A percentile compares a stretch with the other conserved stretches of the same genome.
These are phyloP conservation scores for Chenopodium formosanum DNA, from an alignment of 148 eudicot genomes.

Conservation along the genomic window DNA sequence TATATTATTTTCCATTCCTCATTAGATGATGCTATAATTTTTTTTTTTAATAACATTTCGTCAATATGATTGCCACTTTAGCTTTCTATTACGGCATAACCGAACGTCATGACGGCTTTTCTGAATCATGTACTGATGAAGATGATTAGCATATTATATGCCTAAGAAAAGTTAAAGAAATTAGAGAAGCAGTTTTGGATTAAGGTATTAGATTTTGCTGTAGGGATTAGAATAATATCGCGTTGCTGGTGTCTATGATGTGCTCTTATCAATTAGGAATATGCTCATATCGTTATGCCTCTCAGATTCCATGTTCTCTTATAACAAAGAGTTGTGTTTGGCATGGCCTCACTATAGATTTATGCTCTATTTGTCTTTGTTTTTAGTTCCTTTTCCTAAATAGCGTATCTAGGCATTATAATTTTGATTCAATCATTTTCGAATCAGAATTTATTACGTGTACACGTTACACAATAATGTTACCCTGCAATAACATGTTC, in stretches of 20 bases:
- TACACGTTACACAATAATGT: no score
- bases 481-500: not conserved
- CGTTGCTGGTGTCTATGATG: not conserved
- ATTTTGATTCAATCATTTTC: no score
- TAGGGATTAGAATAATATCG: constrained; percentile 12
- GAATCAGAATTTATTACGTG: no score
- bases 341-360: not conserved
- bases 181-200: constrained; percentile 6
- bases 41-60: not conserved
- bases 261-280: constrained; percentile 10
- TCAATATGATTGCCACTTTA: not conserved
- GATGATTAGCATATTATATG: constrained; percentile 2
- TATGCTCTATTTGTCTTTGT: not conserved
- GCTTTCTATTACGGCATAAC: constrained; percentile 6
- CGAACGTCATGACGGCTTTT: not conserved
- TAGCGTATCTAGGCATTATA: not conserved
- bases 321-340: not conserved
- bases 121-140: not conserved
- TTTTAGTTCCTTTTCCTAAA: not conserved
- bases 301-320: not conserved
- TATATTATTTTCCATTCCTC: constrained; percentile 12
- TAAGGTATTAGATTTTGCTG: not conserved
- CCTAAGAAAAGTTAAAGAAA: not conserved
- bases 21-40: not conserved
- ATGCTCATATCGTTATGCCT: constrained; percentile 10